Evolutionary conservation across 495 filamentous ascomycete species (phyloP).

Genomic region (Aspergillus bertholletiae): DNA sequence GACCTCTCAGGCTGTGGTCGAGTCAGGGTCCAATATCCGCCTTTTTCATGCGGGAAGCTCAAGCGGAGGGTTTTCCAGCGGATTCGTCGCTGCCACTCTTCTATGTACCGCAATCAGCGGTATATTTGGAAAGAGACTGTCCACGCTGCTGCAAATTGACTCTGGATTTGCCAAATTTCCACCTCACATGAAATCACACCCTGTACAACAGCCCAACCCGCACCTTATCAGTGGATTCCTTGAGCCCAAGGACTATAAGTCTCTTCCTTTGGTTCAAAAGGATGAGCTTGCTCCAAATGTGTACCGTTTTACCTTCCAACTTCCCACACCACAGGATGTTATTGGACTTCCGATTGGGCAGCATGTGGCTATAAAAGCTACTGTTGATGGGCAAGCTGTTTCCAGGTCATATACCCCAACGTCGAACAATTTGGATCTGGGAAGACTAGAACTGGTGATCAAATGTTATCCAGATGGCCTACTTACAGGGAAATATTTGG

Average conservation of each 20-base stretch:
- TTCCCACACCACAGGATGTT: conserved; percentile 35
- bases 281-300: conserved; percentile 39
- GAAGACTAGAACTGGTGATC: conserved; percentile 44
- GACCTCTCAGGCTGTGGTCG: too few species aligned
- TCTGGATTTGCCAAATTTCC: too few species aligned
- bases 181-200: too few species aligned
- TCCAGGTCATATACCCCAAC: conserved; percentile 50
- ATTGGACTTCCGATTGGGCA: conserved; percentile 52
- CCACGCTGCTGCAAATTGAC: too few species aligned
- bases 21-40: too few species aligned
- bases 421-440: conserved; percentile 48
- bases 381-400: conserved; percentile 38
- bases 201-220: too few species aligned
- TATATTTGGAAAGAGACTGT: too few species aligned
- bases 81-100: too few species aligned
- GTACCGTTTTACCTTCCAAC: conserved; percentile 44
- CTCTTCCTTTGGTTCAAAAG: conserved; percentile 42
- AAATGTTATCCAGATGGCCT: conserved; percentile 46
- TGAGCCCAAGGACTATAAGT: conserved; percentile 40
- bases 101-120: too few species aligned
- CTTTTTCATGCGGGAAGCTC: too few species aligned
- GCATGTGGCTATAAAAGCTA: conserved; percentile 46
- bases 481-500: conserved; percentile 47
- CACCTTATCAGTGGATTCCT: too few species aligned
- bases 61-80: too few species aligned